Evolutionary conservation across 2,329 filamentous ascomycete species (phyloP).

Genomic region (Blastomyces gilchristii): DNA sequence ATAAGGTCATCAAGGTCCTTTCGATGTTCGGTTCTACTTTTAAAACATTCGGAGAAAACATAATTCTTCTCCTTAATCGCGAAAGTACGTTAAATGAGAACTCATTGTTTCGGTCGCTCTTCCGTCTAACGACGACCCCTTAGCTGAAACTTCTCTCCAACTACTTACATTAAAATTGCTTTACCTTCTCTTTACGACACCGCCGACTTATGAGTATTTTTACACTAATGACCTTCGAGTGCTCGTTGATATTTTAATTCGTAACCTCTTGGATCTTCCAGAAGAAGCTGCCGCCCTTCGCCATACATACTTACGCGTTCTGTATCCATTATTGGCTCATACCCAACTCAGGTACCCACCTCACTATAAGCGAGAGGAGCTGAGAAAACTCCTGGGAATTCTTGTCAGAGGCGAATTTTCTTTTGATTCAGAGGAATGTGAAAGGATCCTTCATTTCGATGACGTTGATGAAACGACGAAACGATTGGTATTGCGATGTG

Average conservation of each 20-base stretch:
- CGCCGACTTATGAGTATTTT: conserved; percentile 90
- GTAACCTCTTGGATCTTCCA: conserved; percentile 90
- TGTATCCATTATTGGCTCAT: conserved; percentile 82
- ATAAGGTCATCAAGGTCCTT: conserved; percentile 85
- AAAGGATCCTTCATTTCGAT: conserved; percentile 40
- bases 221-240: conserved; percentile 96
- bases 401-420: conserved; percentile 65
- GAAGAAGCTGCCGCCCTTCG: conserved; percentile 63
- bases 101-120: conserved; percentile 2
- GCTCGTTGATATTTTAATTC: conserved; percentile 87
- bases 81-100: conserved; percentile 46
- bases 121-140: conserved; percentile 4
- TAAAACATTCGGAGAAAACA: conserved; percentile 94
- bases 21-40: conserved; percentile 70
- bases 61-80: conserved; percentile 87
- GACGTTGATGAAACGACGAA: conserved; percentile 42
- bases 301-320: conserved; percentile 87
- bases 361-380: conserved; percentile 83
- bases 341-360: conserved; percentile 80
- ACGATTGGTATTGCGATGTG: conserved; percentile 38
- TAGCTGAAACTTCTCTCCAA: conserved; percentile 79
- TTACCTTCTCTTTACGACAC: conserved; percentile 89
- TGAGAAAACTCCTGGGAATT: conserved; percentile 63
- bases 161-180: conserved; percentile 92
- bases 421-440: conserved; percentile 32